Evolutionary conservation across 805 yeast genomes (phyloP).

Genomic region (Teunomyces cretensis): DNA sequence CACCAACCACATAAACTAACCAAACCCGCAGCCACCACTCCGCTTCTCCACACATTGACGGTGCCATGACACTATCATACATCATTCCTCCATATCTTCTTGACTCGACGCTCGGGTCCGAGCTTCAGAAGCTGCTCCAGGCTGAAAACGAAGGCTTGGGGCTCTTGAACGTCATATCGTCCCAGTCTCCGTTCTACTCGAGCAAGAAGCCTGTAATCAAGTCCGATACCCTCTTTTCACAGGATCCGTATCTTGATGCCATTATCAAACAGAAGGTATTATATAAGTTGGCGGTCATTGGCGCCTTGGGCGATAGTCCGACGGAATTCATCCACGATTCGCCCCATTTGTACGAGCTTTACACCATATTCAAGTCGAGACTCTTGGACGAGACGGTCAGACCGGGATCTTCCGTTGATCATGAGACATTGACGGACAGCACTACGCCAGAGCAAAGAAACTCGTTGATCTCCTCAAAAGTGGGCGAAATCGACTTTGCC

Average conservation of each 20-base stretch:
- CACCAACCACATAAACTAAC: neutral
- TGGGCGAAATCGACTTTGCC: conserved; percentile 11
- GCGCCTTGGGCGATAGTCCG: conserved; percentile 36
- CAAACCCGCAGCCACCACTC: too few relatives aligned
- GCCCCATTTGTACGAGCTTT: conserved; percentile 31
- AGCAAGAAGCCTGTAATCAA: conserved; percentile 11
- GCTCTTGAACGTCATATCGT: conserved; percentile 24
- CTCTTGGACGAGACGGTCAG: conserved; percentile 15
- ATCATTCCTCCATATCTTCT: conserved; percentile 45
- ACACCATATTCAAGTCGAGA: conserved; percentile 29
- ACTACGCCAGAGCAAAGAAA: neutral
- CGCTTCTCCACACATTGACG: too few relatives aligned
- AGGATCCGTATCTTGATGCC: conserved; percentile 29
- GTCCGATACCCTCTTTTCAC: conserved; percentile 21
- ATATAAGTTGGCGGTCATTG: conserved; percentile 35
- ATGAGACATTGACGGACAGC: neutral
- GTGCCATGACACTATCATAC: conserved; percentile 14
- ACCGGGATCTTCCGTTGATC: neutral
- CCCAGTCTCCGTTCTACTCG: conserved; percentile 24
- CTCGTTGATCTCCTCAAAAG: conserved; percentile 7
- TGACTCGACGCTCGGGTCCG: conserved; percentile 35
- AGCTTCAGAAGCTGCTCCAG: conserved; percentile 25
- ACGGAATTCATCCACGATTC: conserved; percentile 14
- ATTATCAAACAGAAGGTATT: conserved; percentile 32
- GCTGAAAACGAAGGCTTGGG: conserved; percentile 24